Conservation (phyloP, 768 basidiomycete genomes). For the Hortiboletus campestris region DNA sequence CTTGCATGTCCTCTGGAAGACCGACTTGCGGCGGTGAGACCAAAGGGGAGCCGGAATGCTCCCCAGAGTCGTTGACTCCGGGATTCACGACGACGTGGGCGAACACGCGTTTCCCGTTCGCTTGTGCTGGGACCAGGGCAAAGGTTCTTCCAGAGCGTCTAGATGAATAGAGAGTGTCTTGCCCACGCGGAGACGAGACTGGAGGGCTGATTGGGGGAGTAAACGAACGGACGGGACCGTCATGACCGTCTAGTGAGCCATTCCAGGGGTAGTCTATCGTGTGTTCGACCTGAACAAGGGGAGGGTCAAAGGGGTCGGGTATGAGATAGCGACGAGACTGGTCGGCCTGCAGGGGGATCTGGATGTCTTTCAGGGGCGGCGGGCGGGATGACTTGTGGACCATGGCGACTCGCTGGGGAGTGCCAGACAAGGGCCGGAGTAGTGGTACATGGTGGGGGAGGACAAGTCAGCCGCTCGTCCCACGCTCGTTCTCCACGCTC, state of each 20-base stretch:
- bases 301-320: constrained; percentile 10
- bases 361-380: constrained; percentile 16
- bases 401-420: constrained; percentile 1
- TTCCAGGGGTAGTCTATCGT: not conserved
- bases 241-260: not conserved
- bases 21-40: constrained; percentile 4
- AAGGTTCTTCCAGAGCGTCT: constrained; percentile 21
- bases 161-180: constrained; percentile 8
- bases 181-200: not conserved
- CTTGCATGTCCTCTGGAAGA: constrained; percentile 29
- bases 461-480: constrained; percentile 21
- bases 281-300: not conserved
- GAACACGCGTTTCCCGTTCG: constrained; percentile 13
- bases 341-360: constrained; percentile 12
- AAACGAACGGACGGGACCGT: constrained; percentile 1
- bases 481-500: not conserved
- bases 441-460: not conserved
- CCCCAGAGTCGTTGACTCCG: not conserved
- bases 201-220: constrained; percentile 20
- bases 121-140: constrained; percentile 13
- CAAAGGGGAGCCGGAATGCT: not conserved
- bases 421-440: no score
- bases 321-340: constrained; percentile 12
- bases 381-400: constrained; percentile 9
- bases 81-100: constrained; percentile 14